These are phyloP conservation scores for Sporisorium scitamineum DNA, from an alignment of 1,284 basidiomycete species.

Conservation along the genomic window DNA sequence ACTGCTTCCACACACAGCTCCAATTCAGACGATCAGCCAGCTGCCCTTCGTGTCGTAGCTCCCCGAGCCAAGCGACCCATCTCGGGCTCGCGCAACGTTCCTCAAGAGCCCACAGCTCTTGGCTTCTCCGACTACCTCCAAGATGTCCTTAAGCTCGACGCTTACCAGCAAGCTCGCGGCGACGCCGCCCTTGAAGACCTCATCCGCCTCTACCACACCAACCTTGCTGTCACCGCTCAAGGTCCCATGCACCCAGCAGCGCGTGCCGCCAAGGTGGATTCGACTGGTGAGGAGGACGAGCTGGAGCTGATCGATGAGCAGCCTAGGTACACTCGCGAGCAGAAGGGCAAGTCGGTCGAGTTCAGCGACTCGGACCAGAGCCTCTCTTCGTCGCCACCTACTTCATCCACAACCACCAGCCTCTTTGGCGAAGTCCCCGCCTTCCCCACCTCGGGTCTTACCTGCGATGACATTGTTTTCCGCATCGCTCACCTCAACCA, in stretches of 20 bases:
- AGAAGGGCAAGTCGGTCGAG: constrained; percentile 46
- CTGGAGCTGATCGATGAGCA: constrained; percentile 41
- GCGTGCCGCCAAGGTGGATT: constrained; percentile 24
- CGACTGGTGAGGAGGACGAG: constrained; percentile 37
- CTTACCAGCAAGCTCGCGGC: constrained; percentile 10
- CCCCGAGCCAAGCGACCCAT: constrained; percentile 22
- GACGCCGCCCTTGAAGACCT: constrained; percentile 33
- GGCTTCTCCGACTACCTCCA: constrained; percentile 40
- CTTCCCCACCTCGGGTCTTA: constrained; percentile 29
- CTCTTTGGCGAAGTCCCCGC: constrained; percentile 21
- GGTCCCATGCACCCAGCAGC: constrained; percentile 6
- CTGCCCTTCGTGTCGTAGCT: constrained; percentile 15
- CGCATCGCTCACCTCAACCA: constrained; percentile 22
- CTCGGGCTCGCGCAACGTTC: constrained; percentile 2
- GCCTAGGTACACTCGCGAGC: constrained; percentile 36
- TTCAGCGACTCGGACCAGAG: constrained; percentile 22
- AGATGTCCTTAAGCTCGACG: constrained; percentile 36
- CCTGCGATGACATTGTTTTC: constrained; percentile 43
- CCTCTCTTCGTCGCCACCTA: constrained; percentile 12
- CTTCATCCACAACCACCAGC: constrained; percentile 23
- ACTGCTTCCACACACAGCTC: constrained; percentile 30
- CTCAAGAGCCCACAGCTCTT: constrained; percentile 4
- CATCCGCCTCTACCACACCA: constrained; percentile 34
- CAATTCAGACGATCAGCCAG: constrained; percentile 29
- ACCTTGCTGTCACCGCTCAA: constrained; percentile 13